Conservation (phyloP, 2,329 filamentous ascomycete genomes). For the Nemania sp. region DNA sequence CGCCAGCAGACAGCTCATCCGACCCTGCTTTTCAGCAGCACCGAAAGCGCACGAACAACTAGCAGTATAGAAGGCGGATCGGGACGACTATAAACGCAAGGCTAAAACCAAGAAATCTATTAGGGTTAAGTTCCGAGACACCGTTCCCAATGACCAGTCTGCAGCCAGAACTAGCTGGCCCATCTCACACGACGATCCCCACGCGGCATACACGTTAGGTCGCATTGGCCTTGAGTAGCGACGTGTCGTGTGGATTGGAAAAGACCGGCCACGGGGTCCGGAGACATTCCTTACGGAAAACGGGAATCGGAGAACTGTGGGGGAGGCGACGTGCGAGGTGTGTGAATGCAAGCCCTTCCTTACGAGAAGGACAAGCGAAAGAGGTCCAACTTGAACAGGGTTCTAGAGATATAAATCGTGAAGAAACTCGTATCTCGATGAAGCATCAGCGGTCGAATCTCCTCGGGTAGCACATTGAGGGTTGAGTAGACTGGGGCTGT, state of each 20-base stretch:
- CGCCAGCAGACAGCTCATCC: constrained; percentile 53
- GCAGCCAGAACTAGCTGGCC: constrained; percentile 58
- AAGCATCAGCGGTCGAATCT: constrained; percentile 41
- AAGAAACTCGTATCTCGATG: constrained; percentile 52
- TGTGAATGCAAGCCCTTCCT: constrained; percentile 51
- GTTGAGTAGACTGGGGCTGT: constrained; percentile 38
- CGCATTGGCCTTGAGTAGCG: constrained; percentile 72
- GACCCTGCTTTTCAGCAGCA: constrained; percentile 65
- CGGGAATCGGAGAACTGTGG: constrained; percentile 80
- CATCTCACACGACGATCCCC: constrained; percentile 57
- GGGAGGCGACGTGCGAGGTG: constrained; percentile 78
- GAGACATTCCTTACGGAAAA: constrained; percentile 77
- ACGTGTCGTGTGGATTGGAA: constrained; percentile 59
- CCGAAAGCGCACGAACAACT: constrained; percentile 49
- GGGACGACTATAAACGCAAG: constrained; percentile 79
- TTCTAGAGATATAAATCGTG: constrained; percentile 38
- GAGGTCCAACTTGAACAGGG: constrained; percentile 54
- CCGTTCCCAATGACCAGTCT: constrained; percentile 63
- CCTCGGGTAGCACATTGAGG: constrained; percentile 49
- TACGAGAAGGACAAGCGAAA: constrained; percentile 57
- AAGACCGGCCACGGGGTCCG: constrained; percentile 57
- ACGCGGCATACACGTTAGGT: constrained; percentile 62
- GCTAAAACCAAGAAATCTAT: constrained; percentile 76
- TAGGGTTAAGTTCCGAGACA: constrained; percentile 98
- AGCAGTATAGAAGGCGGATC: constrained; percentile 73